Conservation (phyloP, 441 rosid species). For the Theobroma grandiflorum region DNA sequence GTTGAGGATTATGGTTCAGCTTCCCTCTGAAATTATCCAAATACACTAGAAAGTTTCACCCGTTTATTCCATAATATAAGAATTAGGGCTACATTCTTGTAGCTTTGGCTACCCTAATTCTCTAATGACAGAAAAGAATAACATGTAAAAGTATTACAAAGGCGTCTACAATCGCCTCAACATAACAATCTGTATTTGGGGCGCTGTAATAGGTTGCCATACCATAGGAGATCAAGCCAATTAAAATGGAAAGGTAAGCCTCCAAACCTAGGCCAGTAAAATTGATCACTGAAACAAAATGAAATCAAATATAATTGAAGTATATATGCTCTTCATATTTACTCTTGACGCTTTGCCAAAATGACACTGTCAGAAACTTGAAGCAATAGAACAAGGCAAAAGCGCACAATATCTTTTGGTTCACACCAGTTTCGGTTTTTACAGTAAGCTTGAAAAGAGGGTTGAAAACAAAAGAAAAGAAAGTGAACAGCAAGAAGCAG, state of each 20-base stretch:
- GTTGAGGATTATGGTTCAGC: not conserved
- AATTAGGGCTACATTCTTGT: not conserved
- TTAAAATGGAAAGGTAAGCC: not conserved
- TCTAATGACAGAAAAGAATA: not conserved
- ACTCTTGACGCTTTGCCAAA: not conserved
- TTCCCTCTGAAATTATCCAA: no score
- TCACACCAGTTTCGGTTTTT: slow-evolving; percentile 8
- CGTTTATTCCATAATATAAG: not conserved
- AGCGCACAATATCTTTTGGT: not conserved
- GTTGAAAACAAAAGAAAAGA: not conserved
- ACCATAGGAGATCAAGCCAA: not conserved
- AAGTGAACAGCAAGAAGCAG: not conserved
- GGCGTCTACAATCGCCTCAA: not conserved
- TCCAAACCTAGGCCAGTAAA: not conserved
- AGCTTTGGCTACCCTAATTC: not conserved
- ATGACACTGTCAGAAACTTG: not conserved
- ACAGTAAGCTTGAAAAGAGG: slow-evolving; percentile 9
- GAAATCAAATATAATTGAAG: not conserved
- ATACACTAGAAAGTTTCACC: no score
- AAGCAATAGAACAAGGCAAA: not conserved
- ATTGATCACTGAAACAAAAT: not conserved
- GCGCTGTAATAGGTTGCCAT: not conserved
- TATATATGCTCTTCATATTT: not conserved
- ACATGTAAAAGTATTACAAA: not conserved
- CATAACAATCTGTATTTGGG: not conserved